Evolutionary conservation across 331 rosid genomes (phyloP), one percentile per base, ranked within the genome.

Genomic region (Quercus phellos): DNA sequence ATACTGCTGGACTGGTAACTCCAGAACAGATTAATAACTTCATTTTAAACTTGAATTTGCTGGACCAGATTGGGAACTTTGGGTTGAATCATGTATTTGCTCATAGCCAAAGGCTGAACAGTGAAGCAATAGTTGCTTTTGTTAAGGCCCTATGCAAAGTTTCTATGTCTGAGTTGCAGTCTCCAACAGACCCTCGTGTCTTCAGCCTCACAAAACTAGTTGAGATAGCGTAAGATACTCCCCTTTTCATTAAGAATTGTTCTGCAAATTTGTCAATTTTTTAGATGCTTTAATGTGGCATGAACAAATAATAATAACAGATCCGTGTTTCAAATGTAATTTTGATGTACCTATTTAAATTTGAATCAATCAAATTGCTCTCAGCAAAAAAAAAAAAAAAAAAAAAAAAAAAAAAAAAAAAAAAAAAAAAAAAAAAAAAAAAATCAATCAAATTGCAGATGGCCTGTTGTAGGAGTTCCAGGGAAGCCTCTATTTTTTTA

Each of bases 161-260:
- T 80, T 86, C 99, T 82, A 89, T 93, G 84, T 84, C 86, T 51
- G 99, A 95, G 88, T 85, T 95, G 91, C 99, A 95, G 88, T 93
- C 99, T 89, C 99, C 96, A 77, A 91, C 96, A 72, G 99, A 95
- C 54, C 99, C 99, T 76, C 99, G 99, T 76, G 98, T 95, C 63
- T 95, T 95, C 87, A 91, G 98, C 89, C 99, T 95, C 80, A 95
- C 99, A 35, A 95, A 95, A 87, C 79, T 95, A 79, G 99, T 95
- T 72, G 99, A 95, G 82, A 90, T 93, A 61, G 98, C 99, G 99
- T 95, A 89, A 87, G 97, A 78, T 82, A 79, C 78, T 72, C 82
- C 34, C 26, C 73, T 38, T 69, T 51, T n/a, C n/a, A 24, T 34
- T 18, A 16, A 10, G 32, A 22, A 18, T 73, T 51, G 18, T 34